Evolutionary conservation across 441 rosid genomes (phyloP).

Genomic region (Arabidopsis lyrata): DNA sequence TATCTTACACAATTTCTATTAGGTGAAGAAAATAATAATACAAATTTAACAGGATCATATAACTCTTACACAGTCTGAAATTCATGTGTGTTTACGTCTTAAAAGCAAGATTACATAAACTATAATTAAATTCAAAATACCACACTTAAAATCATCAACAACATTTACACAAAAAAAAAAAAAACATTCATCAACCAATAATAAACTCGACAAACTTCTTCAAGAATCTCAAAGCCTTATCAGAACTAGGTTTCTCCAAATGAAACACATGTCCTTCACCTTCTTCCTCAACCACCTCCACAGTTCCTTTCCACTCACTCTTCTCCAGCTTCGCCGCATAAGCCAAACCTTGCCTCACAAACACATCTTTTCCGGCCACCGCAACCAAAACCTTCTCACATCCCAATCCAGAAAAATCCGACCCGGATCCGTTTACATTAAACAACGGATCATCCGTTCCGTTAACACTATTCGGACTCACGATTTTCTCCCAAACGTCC

Average conservation of each 20-base stretch:
- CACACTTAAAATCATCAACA: too few relatives aligned
- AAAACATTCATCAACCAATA: background rate
- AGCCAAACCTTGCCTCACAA: conserved; percentile 49
- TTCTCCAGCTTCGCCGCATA: conserved; percentile 47
- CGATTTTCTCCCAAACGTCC: conserved; percentile 45
- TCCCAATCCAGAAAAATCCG: conserved; percentile 44
- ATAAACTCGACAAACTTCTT: conserved; percentile 45
- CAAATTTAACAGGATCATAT: too few relatives aligned
- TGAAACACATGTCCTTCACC: conserved; percentile 59
- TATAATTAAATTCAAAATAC: too few relatives aligned
- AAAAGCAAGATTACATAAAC: too few relatives aligned
- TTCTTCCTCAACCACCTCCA: conserved; percentile 48
- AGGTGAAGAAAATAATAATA: too few relatives aligned
- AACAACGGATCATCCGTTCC: conserved; percentile 61
- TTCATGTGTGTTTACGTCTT: too few relatives aligned
- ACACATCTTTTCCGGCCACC: conserved; percentile 54
- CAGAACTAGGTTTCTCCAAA: conserved; percentile 35
- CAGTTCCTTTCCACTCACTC: conserved; percentile 53
- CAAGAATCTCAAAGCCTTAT: conserved; percentile 46
- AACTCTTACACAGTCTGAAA: too few relatives aligned
- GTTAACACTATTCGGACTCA: conserved; percentile 36
- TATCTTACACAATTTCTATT: too few relatives aligned
- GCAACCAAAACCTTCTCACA: conserved; percentile 50
- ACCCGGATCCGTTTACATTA: conserved; percentile 48
- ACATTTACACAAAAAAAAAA: background rate